Conservation (phyloP, 768 basidiomycete species). For the Sutorius australiensis region DNA sequence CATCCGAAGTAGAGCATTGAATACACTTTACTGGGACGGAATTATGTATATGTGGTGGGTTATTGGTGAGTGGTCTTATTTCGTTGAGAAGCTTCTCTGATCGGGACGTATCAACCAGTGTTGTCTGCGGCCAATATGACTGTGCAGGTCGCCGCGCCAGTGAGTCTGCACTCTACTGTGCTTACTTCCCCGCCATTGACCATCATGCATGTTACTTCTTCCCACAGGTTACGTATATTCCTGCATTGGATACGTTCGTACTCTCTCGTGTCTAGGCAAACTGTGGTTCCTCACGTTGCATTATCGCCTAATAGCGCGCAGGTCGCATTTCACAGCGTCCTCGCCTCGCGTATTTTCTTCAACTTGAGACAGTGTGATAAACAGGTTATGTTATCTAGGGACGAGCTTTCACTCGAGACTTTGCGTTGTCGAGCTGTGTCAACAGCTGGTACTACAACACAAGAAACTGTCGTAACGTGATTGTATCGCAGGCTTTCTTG, state of each 20-base stretch:
- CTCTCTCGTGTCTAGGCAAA: not conserved
- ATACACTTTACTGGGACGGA: slow-evolving; percentile 26
- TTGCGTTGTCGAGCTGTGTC: slow-evolving; percentile 1
- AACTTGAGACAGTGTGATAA: slow-evolving; percentile 20
- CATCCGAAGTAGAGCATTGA: slow-evolving; percentile 13
- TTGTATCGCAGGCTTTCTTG: not conserved
- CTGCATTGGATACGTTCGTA: slow-evolving; percentile 24
- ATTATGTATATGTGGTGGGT: slow-evolving; percentile 25
- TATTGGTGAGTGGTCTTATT: slow-evolving; percentile 11
- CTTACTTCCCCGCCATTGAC: not conserved
- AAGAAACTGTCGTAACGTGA: not conserved
- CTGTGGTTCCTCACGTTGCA: slow-evolving; percentile 3
- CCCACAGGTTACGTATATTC: slow-evolving; percentile 12
- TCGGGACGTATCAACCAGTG: slow-evolving; percentile 2
- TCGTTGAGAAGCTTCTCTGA: not conserved
- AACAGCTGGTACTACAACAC: not conserved
- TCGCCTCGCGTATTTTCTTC: slow-evolving; percentile 29
- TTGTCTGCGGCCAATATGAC: slow-evolving; percentile 13
- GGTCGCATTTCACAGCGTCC: slow-evolving; percentile 25
- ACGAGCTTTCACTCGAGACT: slow-evolving; percentile 1
- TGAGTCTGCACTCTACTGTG: slow-evolving; percentile 1
- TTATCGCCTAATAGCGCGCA: slow-evolving; percentile 19
- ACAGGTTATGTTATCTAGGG: not conserved
- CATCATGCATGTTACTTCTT: not conserved
- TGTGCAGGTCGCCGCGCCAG: slow-evolving; percentile 18